Evolutionary conservation across 108 stramenopile species (phyloP).

Genomic region (Cyclotella cryptica): DNA sequence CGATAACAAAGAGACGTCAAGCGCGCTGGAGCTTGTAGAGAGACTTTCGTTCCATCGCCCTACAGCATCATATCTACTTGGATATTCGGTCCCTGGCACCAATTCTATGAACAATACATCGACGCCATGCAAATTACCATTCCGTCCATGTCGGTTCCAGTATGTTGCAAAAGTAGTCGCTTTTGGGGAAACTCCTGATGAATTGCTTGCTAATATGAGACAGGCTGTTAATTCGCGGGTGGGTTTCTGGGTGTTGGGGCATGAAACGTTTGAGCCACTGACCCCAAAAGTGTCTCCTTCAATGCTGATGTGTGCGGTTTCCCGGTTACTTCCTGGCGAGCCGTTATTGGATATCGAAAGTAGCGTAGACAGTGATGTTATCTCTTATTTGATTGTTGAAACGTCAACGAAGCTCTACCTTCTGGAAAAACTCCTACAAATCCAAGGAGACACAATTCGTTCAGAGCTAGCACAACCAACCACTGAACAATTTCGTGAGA

Average conservation of each 20-base stretch:
- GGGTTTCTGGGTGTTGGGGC: constrained; percentile 22
- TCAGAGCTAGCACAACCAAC: neutral
- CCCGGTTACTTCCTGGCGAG: constrained; percentile 54
- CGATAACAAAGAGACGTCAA: constrained; percentile 3
- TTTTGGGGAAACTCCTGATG: constrained; percentile 15
- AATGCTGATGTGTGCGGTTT: constrained; percentile 58
- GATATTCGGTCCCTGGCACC: constrained; percentile 5
- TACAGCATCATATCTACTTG: constrained; percentile 23
- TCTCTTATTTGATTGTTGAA: constrained; percentile 53
- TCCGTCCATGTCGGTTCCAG: constrained; percentile 53
- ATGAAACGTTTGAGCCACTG: constrained; percentile 47
- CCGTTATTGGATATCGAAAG: constrained; percentile 36
- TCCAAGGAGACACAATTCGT: neutral
- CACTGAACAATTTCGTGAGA: constrained; percentile 11
- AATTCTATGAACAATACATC: neutral
- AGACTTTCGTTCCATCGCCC: constrained; percentile 45
- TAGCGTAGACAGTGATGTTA: constrained; percentile 22
- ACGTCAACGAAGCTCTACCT: constrained; percentile 21
- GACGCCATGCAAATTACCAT: constrained; percentile 16
- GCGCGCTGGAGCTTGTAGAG: constrained; percentile 10
- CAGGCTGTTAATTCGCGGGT: neutral
- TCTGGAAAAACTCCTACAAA: constrained; percentile 8
- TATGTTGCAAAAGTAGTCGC: constrained; percentile 60
- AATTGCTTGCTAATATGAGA: constrained; percentile 24
- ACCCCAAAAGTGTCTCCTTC: constrained; percentile 54